phyloP scores from a whole-genome alignment of 1,139 yeast species.

The Zhuliangozyma blackwelliae region DNA sequence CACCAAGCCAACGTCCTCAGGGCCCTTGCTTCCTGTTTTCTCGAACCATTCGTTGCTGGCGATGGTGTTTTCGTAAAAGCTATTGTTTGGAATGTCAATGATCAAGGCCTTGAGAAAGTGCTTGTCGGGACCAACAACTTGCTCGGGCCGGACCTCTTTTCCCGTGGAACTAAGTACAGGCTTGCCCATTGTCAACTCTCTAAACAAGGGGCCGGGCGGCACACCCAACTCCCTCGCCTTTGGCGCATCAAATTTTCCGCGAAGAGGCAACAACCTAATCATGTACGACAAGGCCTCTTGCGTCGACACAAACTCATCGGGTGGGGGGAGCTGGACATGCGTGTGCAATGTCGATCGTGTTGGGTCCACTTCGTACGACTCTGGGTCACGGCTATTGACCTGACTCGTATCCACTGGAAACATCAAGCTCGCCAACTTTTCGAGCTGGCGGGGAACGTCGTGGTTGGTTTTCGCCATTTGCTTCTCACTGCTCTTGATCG shows the following conservation, averaged over 20 bases:
- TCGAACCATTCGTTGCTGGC: constrained; percentile 25
- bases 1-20: constrained; percentile 47
- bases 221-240: constrained; percentile 70
- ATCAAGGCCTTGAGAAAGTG: constrained; percentile 58
- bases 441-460: constrained; percentile 16
- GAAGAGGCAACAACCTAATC: constrained; percentile 57
- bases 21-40: constrained; percentile 22
- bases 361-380: constrained; percentile 38
- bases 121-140: constrained; percentile 66
- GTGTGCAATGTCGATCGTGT: constrained; percentile 40
- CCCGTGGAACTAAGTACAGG: constrained; percentile 60
- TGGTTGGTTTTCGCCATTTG: constrained; percentile 1
- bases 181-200: constrained; percentile 57
- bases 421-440: constrained; percentile 39
- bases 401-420: constrained; percentile 44
- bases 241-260: constrained; percentile 73
- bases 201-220: constrained; percentile 58
- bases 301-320: constrained; percentile 13
- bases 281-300: constrained; percentile 52
- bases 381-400: constrained; percentile 35
- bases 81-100: constrained; percentile 64
- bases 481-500: constrained; percentile 15
- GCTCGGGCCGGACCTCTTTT: constrained; percentile 54
- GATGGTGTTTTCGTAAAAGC: constrained; percentile 47
- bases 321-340: constrained; percentile 33